phyloP scores from a whole-genome alignment of 164 flowering plant species.

The Vitis amurensis region DNA sequence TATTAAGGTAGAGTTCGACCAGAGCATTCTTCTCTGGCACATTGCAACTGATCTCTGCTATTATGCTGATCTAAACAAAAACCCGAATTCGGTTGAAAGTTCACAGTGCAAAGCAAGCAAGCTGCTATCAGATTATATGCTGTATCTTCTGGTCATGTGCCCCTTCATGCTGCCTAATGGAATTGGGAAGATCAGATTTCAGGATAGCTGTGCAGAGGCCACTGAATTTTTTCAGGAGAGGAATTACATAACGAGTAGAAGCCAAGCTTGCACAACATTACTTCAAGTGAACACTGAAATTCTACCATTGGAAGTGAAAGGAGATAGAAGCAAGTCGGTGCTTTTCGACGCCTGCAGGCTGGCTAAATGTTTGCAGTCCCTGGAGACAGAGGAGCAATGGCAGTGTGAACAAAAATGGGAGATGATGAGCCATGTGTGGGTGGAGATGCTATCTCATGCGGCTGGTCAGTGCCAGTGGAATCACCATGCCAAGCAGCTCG shows the following conservation, averaged over 20 bases:
- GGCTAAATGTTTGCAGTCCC: background rate
- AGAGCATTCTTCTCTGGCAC: slow-evolving; percentile 22
- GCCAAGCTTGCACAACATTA: slow-evolving; percentile 15
- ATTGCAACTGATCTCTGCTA: slow-evolving; percentile 16
- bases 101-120: slow-evolving; percentile 5
- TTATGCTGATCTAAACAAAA: background rate
- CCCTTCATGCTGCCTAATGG: slow-evolving; percentile 30
- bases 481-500: slow-evolving; percentile 26
- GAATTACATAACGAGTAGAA: background rate
- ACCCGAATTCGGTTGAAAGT: too few species aligned
- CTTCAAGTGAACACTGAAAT: slow-evolving; percentile 18
- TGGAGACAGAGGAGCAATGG: background rate
- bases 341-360: too few species aligned
- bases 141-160: slow-evolving; percentile 24
- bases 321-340: slow-evolving; percentile 15
- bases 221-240: slow-evolving; percentile 13
- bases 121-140: slow-evolving; percentile 22
- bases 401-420: slow-evolving; percentile 7
- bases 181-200: slow-evolving; percentile 25
- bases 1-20: slow-evolving; percentile 12
- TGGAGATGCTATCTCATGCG: slow-evolving; percentile 3
- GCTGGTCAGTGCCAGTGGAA: slow-evolving; percentile 24
- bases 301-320: slow-evolving; percentile 17
- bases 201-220: slow-evolving; percentile 30
- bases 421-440: slow-evolving; percentile 21